phyloP scores from a whole-genome alignment of 495 filamentous ascomycete genomes.

The Penicillium nucicola region DNA sequence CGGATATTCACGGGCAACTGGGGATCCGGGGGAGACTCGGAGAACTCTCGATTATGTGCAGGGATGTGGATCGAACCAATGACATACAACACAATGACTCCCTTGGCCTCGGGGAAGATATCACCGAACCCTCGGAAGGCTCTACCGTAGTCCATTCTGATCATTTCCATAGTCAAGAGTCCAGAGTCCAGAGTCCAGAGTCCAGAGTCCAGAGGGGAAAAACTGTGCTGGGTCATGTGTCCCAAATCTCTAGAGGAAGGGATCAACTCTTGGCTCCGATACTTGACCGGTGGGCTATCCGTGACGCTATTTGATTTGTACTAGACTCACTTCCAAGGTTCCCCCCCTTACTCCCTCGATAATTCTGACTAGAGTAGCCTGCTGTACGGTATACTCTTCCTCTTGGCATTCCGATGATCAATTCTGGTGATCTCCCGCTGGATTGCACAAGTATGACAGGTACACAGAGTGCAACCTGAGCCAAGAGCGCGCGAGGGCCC shows the following conservation, averaged over 20 bases:
- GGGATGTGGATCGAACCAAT: constrained; percentile 2
- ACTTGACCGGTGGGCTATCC: constrained; percentile 1
- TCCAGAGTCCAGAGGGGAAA: no score
- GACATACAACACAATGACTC: background rate
- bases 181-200: no score
- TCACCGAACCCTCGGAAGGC: background rate
- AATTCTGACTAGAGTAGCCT: background rate
- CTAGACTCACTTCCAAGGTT: background rate
- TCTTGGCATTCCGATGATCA: constrained; percentile 8
- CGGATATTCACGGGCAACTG: constrained; percentile 25
- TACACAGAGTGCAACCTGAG: background rate
- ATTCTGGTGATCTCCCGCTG: constrained; percentile 9
- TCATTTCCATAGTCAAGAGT: no score
- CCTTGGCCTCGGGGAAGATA: constrained; percentile 21
- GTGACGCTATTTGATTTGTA: constrained; percentile 7
- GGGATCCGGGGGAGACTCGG: constrained; percentile 24
- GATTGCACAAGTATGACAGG: constrained; percentile 3
- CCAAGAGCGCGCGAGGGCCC: constrained; percentile 3
- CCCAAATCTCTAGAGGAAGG: constrained; percentile 22
- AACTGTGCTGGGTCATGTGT: constrained; percentile 22
- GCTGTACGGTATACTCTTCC: no score
- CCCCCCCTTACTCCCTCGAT: background rate
- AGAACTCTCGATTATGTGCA: constrained; percentile 22
- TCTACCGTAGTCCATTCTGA: background rate
- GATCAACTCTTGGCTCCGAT: constrained; percentile 18